A percentile compares a stretch with the other conserved stretches of the same genome.
Evolutionary conservation across 345 rosid genomes (phyloP).

Genomic region (Pugionium cornutum): DNA sequence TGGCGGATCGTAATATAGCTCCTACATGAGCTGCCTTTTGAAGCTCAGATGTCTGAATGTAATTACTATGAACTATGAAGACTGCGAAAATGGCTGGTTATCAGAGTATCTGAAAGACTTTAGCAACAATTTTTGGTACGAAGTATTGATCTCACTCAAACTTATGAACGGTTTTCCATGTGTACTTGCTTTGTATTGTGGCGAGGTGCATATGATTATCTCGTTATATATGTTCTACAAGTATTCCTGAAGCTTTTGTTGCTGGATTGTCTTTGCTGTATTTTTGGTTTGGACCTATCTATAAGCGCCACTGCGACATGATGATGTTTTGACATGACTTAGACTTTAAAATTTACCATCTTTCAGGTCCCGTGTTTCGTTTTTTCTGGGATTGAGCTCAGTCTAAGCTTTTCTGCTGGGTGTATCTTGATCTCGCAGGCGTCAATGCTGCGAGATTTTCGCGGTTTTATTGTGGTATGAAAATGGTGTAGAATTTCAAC

Average conservation of each 20-base stretch:
- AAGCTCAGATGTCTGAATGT: not conserved
- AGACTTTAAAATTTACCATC: not conserved
- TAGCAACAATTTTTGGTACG: not conserved
- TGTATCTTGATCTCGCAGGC: not conserved
- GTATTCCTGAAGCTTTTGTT: not conserved
- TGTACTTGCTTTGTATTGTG: conserved; percentile 7
- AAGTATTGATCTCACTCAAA: conserved; percentile 10
- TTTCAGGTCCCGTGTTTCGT: conserved; percentile 21
- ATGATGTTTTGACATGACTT: conserved; percentile 7
- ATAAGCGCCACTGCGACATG: not conserved
- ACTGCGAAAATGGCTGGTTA: not conserved
- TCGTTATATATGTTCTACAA: not conserved
- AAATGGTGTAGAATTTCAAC: conserved; percentile 33
- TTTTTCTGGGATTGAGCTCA: conserved; percentile 8
- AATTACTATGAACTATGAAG: too few relatives aligned
- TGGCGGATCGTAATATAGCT: conserved; percentile 10
- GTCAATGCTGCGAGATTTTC: conserved; percentile 1
- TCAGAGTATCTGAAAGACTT: not conserved
- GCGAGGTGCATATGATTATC: not conserved
- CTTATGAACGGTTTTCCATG: not conserved
- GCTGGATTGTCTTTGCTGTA: conserved; percentile 21
- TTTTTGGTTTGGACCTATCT: conserved; percentile 21
- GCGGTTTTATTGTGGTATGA: conserved; percentile 25
- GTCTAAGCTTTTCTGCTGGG: conserved; percentile 19
- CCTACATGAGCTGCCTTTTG: conserved; percentile 4